Percentiles rank a stretch among this genome's conserved stretches.
Evolutionary conservation across 306 rosid genomes (phyloP).

Genomic region (Inga leiocalycina): DNA sequence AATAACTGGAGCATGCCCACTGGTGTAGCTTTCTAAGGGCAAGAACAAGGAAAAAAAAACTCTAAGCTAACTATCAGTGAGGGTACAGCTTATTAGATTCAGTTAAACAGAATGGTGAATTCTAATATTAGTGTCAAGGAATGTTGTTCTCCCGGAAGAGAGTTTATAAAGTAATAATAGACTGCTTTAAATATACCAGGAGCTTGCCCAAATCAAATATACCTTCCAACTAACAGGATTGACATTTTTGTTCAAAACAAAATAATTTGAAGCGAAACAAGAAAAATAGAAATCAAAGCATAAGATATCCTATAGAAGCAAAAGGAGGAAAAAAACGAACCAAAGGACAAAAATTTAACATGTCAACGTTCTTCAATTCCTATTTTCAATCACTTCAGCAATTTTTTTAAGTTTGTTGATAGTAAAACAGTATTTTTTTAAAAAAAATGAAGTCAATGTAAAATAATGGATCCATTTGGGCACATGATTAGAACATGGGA

Average conservation of each 20-base stretch:
- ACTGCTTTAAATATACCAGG: neutral
- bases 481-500: slow-evolving; percentile 10
- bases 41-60: neutral
- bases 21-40: neutral
- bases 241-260: neutral
- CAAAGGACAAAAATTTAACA: neutral
- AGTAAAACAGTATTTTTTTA: neutral
- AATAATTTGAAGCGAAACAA: neutral
- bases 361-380: neutral
- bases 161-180: neutral
- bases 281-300: neutral
- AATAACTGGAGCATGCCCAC: neutral
- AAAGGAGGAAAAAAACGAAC: neutral
- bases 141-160: neutral
- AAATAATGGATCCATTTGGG: neutral
- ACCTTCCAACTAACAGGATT: neutral
- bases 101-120: neutral
- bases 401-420: slow-evolving; percentile 25
- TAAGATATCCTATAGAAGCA: neutral
- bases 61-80: neutral
- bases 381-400: neutral
- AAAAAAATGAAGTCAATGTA: neutral
- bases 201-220: neutral
- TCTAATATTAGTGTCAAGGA: neutral
- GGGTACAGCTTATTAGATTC: neutral